Conservation (phyloP, 805 yeast species). For the Lipomyces mesembrius region DNA sequence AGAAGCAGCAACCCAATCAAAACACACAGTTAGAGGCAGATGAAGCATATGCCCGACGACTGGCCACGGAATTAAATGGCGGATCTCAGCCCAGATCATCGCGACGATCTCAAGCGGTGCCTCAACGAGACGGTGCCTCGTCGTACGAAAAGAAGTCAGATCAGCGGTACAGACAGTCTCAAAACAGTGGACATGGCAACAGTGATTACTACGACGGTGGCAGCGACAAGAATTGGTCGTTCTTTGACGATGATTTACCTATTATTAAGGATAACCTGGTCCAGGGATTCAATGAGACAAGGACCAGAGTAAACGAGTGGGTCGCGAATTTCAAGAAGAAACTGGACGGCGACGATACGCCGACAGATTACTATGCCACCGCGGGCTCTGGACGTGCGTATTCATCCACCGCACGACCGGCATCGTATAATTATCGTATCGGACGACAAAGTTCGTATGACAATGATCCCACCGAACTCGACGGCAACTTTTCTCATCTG, state of each 20-base stretch:
- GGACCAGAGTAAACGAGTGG: conserved; percentile 77
- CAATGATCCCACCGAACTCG: conserved; percentile 60
- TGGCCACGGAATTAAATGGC: conserved; percentile 52
- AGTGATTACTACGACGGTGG: conserved; percentile 15
- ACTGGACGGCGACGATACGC: conserved; percentile 47
- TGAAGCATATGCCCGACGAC: conserved; percentile 77
- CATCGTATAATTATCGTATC: conserved; percentile 16
- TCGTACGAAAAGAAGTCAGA: conserved; percentile 13
- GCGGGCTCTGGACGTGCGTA: conserved; percentile 9
- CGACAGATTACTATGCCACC: conserved; percentile 17
- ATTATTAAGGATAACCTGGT: conserved; percentile 69
- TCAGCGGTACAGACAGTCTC: conserved; percentile 5
- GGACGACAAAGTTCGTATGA: conserved; percentile 48
- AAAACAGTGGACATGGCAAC: conserved; percentile 12
- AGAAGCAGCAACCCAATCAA: conserved; percentile 42
- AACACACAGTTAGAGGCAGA: conserved; percentile 65
- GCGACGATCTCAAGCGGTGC: conserved; percentile 2
- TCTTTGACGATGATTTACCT: conserved; percentile 48
- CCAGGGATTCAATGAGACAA: conserved; percentile 81
- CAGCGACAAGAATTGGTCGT: conserved; percentile 39
- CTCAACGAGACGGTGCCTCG: conserved; percentile 30
- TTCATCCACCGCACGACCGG: conserved; percentile 10
- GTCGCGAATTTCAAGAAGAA: conserved; percentile 67
- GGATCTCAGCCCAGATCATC: neutral
- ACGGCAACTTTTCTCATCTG: conserved; percentile 57